A percentile compares a stretch with the other conserved stretches of the same genome.
Evolutionary conservation across 768 basidiomycete species (phyloP).

Genomic region (Lactarius tabidus): DNA sequence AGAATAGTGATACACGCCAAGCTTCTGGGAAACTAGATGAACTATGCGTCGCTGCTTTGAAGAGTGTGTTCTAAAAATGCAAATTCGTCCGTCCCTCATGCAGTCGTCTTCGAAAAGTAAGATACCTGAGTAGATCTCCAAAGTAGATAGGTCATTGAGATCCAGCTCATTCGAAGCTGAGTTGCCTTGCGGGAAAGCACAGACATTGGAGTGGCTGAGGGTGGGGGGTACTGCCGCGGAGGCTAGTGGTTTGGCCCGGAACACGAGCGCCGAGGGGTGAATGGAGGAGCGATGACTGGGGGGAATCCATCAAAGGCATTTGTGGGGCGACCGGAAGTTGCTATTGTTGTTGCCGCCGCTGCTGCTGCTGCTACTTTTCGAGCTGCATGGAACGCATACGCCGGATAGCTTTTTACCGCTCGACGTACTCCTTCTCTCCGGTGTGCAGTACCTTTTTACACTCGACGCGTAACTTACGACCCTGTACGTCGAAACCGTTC

Average conservation of each 20-base stretch:
- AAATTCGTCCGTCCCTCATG: too few species aligned
- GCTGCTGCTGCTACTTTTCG: too few species aligned
- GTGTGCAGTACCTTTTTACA: too few species aligned
- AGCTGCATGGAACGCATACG: too few species aligned
- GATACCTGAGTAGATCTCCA: too few species aligned
- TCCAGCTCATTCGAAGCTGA: constrained; percentile 47
- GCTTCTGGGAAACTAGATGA: constrained; percentile 93
- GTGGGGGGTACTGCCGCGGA: constrained; percentile 63
- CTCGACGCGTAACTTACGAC: too few species aligned
- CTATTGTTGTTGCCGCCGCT: too few species aligned
- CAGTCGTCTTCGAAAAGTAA: too few species aligned
- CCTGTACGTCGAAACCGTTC: constrained; percentile 94
- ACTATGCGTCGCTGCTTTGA: constrained; percentile 89
- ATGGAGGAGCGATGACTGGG: constrained; percentile 48
- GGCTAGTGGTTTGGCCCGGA: constrained; percentile 58
- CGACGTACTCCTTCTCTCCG: too few species aligned
- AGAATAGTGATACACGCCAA: constrained; percentile 95
- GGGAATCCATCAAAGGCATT: constrained; percentile 86
- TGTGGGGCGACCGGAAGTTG: too few species aligned
- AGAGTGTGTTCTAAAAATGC: constrained; percentile 83
- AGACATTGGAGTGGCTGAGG: constrained; percentile 40
- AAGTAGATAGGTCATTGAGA: too few species aligned
- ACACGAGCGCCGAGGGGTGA: constrained; percentile 71
- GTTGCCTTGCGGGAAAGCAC: constrained; percentile 51
- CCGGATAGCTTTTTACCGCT: too few species aligned